These are phyloP conservation scores for Malus sieversii DNA, from an alignment of 306 rosid species.

Conservation along the genomic window DNA sequence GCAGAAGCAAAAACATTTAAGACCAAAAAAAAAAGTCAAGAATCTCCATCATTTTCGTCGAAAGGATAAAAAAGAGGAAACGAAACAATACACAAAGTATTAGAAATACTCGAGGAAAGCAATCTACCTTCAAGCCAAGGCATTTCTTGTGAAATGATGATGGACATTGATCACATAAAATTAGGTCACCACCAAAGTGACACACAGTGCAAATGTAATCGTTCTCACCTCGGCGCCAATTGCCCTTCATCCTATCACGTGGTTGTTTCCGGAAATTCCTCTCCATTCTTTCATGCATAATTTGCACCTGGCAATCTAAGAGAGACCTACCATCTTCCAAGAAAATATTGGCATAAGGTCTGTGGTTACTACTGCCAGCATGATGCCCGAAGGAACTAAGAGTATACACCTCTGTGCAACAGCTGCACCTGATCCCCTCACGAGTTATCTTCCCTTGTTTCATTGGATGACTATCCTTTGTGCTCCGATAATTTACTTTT, in stretches of 20 bases:
- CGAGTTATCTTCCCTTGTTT: constrained; percentile 53
- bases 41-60: constrained; percentile 12
- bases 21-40: constrained; percentile 12
- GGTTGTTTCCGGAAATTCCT: background rate
- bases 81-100: background rate
- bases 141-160: constrained; percentile 67
- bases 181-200: constrained; percentile 71
- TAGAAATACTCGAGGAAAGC: constrained; percentile 12
- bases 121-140: constrained; percentile 62
- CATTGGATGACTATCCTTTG: constrained; percentile 15
- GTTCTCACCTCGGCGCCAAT: constrained; percentile 29
- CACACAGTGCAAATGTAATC: constrained; percentile 76
- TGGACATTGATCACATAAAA: constrained; percentile 80
- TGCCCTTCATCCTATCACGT: constrained; percentile 11
- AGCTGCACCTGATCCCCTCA: constrained; percentile 71
- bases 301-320: constrained; percentile 45
- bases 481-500: constrained; percentile 42
- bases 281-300: constrained; percentile 26
- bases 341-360: constrained; percentile 46
- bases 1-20: constrained; percentile 16
- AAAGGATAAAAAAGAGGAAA: background rate
- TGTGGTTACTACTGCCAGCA: constrained; percentile 35
- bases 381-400: constrained; percentile 47
- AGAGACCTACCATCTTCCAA: constrained; percentile 71
- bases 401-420: constrained; percentile 48